phyloP scores from a whole-genome alignment of 331 rosid genomes.

The Dryas integrifolia region DNA sequence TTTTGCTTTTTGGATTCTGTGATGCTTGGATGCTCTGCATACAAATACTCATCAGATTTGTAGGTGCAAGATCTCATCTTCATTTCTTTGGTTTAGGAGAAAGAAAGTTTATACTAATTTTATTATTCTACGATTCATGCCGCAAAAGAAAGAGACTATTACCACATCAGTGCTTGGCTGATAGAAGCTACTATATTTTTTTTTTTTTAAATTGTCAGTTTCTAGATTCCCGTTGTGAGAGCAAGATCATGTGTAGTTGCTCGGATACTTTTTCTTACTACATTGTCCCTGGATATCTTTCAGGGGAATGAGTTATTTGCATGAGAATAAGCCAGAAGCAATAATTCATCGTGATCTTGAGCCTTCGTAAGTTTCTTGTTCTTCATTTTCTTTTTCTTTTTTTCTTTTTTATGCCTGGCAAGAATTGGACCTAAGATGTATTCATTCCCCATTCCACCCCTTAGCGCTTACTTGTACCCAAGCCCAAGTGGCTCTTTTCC shows the following conservation, averaged over 20 bases:
- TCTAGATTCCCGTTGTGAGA: not conserved
- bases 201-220: not conserved
- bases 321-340: conserved; percentile 82
- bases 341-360: conserved; percentile 94
- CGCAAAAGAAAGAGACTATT: not conserved
- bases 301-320: conserved; percentile 98
- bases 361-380: conserved; percentile 79
- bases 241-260: not conserved
- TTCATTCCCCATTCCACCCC: not conserved
- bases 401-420: not conserved
- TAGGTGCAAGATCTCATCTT: conserved; percentile 1
- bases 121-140: not conserved
- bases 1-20: not conserved
- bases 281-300: conserved; percentile 16
- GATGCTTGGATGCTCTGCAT: not conserved
- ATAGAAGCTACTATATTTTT: not conserved
- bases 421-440: conserved; percentile 11
- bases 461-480: not conserved
- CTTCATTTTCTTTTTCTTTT: not conserved
- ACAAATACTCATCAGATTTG: not conserved
- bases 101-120: not conserved
- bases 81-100: not conserved
- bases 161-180: not conserved
- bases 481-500: not conserved
- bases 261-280: not conserved